Evolutionary conservation across 345 rosid genomes (phyloP).

Genomic region (Cardamine resedifolia): DNA sequence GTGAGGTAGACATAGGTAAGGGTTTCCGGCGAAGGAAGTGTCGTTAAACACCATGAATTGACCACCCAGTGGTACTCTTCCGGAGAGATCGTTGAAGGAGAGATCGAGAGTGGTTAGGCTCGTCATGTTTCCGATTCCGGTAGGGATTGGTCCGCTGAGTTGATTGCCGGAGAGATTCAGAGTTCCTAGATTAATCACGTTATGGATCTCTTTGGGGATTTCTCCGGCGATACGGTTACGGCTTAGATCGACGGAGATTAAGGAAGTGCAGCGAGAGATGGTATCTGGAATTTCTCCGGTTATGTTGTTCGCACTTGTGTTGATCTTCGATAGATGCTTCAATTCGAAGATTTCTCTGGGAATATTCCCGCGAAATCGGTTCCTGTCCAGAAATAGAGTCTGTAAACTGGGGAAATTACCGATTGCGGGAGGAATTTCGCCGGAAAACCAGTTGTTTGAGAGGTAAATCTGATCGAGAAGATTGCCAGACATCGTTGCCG

Average conservation of each 20-base stretch:
- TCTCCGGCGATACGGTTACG: slow-evolving; percentile 59
- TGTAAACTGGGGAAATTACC: slow-evolving; percentile 51
- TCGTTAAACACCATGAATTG: slow-evolving; percentile 75
- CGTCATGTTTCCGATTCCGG: slow-evolving; percentile 61
- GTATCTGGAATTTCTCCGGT: slow-evolving; percentile 64
- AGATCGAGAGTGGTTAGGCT: slow-evolving; percentile 81
- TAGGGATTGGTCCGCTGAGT: slow-evolving; percentile 65
- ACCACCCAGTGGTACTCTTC: slow-evolving; percentile 68
- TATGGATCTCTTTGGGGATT: slow-evolving; percentile 54
- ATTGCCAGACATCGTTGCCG: slow-evolving; percentile 55
- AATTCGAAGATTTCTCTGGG: slow-evolving; percentile 55
- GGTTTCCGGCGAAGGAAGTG: slow-evolving; percentile 67
- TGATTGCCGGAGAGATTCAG: slow-evolving; percentile 71
- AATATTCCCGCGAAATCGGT: slow-evolving; percentile 58
- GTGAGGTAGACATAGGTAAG: slow-evolving; percentile 56
- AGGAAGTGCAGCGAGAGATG: slow-evolving; percentile 44
- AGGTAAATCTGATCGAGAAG: slow-evolving; percentile 43
- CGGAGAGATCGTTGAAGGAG: slow-evolving; percentile 62
- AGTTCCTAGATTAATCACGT: slow-evolving; percentile 52
- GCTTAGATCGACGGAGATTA: slow-evolving; percentile 67
- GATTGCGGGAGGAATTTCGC: slow-evolving; percentile 65
- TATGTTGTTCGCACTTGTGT: slow-evolving; percentile 57
- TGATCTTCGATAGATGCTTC: slow-evolving; percentile 47
- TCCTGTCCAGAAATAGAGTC: slow-evolving; percentile 49
- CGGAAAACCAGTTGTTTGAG: slow-evolving; percentile 61